Evolutionary conservation across 441 rosid species (phyloP).

Genomic region (Manihot esculenta): DNA sequence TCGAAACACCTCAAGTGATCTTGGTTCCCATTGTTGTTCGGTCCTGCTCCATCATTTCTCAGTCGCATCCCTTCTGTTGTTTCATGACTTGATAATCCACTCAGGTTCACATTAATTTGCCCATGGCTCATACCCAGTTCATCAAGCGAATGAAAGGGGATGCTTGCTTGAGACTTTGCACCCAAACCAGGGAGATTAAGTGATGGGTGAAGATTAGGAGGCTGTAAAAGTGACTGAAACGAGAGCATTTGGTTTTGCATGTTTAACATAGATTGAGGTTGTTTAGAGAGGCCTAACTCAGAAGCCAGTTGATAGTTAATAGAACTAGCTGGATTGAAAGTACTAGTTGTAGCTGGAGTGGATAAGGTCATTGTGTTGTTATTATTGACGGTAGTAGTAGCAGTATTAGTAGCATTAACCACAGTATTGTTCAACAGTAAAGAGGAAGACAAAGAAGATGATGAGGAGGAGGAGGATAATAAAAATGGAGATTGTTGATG

Average conservation of each 20-base stretch:
- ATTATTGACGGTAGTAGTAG: background rate
- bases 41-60: background rate
- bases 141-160: conserved; percentile 30
- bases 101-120: conserved; percentile 24
- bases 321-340: conserved; percentile 29
- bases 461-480: conserved; percentile 25
- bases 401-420: conserved; percentile 17
- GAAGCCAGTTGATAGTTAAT: conserved; percentile 35
- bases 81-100: conserved; percentile 27
- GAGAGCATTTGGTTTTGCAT: conserved; percentile 44
- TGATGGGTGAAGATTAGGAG: conserved; percentile 27
- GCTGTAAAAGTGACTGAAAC: conserved; percentile 52
- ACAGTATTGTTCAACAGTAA: conserved; percentile 3
- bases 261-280: conserved; percentile 37
- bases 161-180: conserved; percentile 23
- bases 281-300: conserved; percentile 37
- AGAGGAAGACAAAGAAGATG: conserved; percentile 22
- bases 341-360: conserved; percentile 7
- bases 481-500: conserved; percentile 32
- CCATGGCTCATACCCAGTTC: conserved; percentile 37
- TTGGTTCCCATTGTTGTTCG: conserved; percentile 13
- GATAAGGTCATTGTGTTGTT: conserved; percentile 15
- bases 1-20: conserved; percentile 40
- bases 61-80: conserved; percentile 26
- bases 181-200: conserved; percentile 31